These are phyloP conservation scores for Fusarium xyrophilum DNA, from an alignment of 2,329 filamentous ascomycete species.

Conservation along the genomic window DNA sequence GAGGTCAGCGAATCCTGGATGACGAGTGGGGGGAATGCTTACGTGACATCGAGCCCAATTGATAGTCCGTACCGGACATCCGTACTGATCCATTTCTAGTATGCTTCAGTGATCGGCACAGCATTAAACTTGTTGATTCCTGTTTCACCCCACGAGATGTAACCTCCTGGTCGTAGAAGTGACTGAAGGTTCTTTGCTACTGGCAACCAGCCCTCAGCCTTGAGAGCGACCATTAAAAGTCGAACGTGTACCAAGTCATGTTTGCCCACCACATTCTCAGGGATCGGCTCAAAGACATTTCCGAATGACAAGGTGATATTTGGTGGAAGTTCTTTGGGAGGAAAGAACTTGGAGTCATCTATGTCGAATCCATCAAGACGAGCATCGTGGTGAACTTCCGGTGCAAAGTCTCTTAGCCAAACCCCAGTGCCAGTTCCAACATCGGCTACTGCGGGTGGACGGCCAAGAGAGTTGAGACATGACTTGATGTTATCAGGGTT, in stretches of 20 bases:
- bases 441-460: neutral
- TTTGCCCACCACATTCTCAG: neutral
- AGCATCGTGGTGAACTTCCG: neutral
- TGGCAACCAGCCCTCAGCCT: neutral
- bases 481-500: neutral
- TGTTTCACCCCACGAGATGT: conserved; percentile 8
- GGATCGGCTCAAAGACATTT: neutral
- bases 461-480: neutral
- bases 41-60: neutral
- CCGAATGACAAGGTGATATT: neutral
- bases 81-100: conserved; percentile 4
- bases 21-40: neutral
- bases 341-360: neutral
- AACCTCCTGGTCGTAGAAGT: neutral
- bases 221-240: conserved; percentile 1
- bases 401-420: neutral
- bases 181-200: neutral
- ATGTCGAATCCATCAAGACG: conserved; percentile 7
- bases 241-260: conserved; percentile 8
- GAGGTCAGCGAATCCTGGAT: neutral
- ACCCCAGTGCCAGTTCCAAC: conserved; percentile 3
- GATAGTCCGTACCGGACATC: conserved; percentile 1
- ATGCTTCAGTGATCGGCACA: neutral
- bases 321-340: neutral
- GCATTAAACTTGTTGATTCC: conserved; percentile 2